These are phyloP conservation scores for Scheffersomyces lignicola DNA, from an alignment of 1,139 yeast genomes.

Conservation along the genomic window DNA sequence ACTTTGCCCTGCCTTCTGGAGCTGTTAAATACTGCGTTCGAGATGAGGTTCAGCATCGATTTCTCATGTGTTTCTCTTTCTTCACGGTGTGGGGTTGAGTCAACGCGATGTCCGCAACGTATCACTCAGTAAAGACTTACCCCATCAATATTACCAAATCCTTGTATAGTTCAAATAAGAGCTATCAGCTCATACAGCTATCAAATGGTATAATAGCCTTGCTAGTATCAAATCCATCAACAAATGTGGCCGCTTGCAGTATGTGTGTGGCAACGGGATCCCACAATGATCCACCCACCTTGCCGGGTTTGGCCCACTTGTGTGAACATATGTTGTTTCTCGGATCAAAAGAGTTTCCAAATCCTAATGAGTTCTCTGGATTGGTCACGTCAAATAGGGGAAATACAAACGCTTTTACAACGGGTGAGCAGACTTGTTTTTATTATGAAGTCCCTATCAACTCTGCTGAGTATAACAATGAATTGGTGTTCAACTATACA, in stretches of 20 bases:
- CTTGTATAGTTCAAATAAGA: conserved; percentile 30
- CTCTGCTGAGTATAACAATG: conserved; percentile 19
- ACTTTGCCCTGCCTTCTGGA: too few relatives aligned
- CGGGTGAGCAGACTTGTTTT: conserved; percentile 62
- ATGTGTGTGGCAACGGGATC: conserved; percentile 64
- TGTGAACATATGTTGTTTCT: conserved; percentile 69
- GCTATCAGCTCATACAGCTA: conserved; percentile 44
- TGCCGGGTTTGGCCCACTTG: conserved; percentile 69
- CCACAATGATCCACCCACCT: conserved; percentile 53
- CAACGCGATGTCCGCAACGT: not conserved
- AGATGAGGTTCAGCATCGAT: too few relatives aligned
- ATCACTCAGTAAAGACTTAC: conserved; percentile 14
- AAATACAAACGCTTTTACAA: conserved; percentile 61
- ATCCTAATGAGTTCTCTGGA: conserved; percentile 45
- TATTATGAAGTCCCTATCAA: conserved; percentile 58
- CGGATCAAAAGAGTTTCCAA: conserved; percentile 57
- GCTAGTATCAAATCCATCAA: conserved; percentile 58
- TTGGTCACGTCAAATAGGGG: conserved; percentile 53
- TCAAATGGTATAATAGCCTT: conserved; percentile 54
- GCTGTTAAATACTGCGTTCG: too few relatives aligned
- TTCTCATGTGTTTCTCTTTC: too few relatives aligned
- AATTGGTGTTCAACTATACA: conserved; percentile 41
- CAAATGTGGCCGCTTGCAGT: conserved; percentile 40
- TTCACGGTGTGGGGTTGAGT: too few relatives aligned
- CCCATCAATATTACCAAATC: conserved; percentile 30